Base-by-base conservation (phyloP, 2,329 filamentous ascomycete genomes). In the Fusarium newnesense region DNA sequence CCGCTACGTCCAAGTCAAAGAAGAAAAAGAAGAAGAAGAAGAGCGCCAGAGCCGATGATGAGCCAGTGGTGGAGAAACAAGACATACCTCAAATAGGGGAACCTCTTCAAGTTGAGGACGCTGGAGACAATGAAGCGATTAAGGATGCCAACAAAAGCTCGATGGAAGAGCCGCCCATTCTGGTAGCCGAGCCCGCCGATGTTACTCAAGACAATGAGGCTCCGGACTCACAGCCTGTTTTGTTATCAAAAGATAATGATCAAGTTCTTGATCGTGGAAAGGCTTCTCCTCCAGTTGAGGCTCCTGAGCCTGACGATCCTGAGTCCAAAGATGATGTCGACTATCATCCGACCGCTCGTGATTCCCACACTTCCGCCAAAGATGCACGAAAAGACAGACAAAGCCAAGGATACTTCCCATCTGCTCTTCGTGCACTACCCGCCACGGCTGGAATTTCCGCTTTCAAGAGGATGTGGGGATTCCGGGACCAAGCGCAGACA, bases 21-120 rank as follows among this genome's bases (percentile, higher is more conserved):
- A 79, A 79, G 59, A 79, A 78, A 53, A 77, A 78, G 40, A 79
- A 79, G 49, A 79, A 78, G 70, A 78, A 76, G 72, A 78, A 79
- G 64, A 63, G 63, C 26, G 36, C 36, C 18, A 77, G 68, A 28
- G 37, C 56, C 18, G 69, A 73, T 32, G 74, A 74, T 16, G 37
- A 67, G 28, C 28, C 42, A 28, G 46, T 54, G 43, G 49, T 50
- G 42, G 69, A 75, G 28, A 63, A 56, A n/a, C 68, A 53, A 28
- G 61, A 64, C n/a, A 40, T 46, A n/a, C 50, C 50, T 26, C 15
- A 30, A 7, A 50, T 42, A n/a, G 73, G 64, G 12, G 58, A 64
- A 32, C 26, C 61, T 42, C 36, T 54, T 30, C 42, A 50, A 9
- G 30, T 34, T 21, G 39, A n/a, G 24, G 36, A 69, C 21, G 30